Evolutionary conservation across 2,329 filamentous ascomycete genomes (phyloP).

Genomic region (Colletotrichum orbiculare): DNA sequence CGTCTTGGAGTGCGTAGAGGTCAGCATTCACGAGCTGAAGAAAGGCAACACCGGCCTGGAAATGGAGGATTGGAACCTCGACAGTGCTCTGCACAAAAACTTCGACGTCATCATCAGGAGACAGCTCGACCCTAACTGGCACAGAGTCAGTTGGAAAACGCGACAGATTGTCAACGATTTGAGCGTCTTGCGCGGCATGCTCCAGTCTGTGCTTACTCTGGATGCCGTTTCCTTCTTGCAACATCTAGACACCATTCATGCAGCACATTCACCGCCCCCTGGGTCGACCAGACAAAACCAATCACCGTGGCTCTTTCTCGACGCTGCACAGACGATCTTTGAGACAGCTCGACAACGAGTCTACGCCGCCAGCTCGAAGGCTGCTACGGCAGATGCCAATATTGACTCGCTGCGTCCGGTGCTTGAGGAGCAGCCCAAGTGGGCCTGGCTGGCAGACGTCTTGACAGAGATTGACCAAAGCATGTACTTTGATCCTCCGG

Average conservation of each 20-base stretch:
- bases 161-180: slow-evolving; percentile 94
- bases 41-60: slow-evolving; percentile 91
- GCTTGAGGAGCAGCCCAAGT: slow-evolving; percentile 95
- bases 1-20: slow-evolving; percentile 94
- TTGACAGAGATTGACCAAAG: slow-evolving; percentile 94
- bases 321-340: slow-evolving; percentile 94
- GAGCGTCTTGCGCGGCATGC: slow-evolving; percentile 82
- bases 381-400: slow-evolving; percentile 50
- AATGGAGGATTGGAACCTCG: slow-evolving; percentile 96
- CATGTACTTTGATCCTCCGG: slow-evolving; percentile 81
- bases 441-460: slow-evolving; percentile 88
- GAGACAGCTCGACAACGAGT: slow-evolving; percentile 89
- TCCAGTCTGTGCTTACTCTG: slow-evolving; percentile 84
- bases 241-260: slow-evolving; percentile 93
- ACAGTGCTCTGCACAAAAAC: slow-evolving; percentile 90
- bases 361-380: slow-evolving; percentile 76
- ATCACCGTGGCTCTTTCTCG: slow-evolving; percentile 95
- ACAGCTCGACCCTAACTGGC: slow-evolving; percentile 96
- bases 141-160: slow-evolving; percentile 93
- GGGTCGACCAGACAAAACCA: slow-evolving; percentile 89
- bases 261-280: slow-evolving; percentile 87
- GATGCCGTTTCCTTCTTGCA: slow-evolving; percentile 93
- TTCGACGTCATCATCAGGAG: slow-evolving; percentile 90
- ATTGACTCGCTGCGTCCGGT: slow-evolving; percentile 78
- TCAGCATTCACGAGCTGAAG: slow-evolving; percentile 92